A percentile compares a stretch with the other conserved stretches of the same genome.
These are phyloP conservation scores for Aspergillus fijiensis DNA, from an alignment of 2,329 filamentous ascomycete species.

Conservation along the genomic window DNA sequence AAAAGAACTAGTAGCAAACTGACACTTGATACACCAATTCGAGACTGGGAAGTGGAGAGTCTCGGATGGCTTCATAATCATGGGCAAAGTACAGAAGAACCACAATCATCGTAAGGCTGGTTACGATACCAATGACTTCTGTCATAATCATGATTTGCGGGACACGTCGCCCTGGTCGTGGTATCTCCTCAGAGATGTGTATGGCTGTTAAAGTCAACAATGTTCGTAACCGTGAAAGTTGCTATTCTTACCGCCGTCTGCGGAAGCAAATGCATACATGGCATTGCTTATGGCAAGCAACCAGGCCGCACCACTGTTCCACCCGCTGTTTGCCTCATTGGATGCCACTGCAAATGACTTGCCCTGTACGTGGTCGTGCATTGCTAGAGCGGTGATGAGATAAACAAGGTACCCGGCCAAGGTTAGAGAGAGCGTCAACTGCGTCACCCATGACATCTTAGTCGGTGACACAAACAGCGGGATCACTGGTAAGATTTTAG, in stretches of 20 bases:
- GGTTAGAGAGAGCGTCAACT: slow-evolving; percentile 3
- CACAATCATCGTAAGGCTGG: slow-evolving; percentile 1
- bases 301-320: slow-evolving; percentile 12
- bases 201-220: slow-evolving; percentile 7
- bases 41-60: slow-evolving; percentile 1
- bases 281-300: slow-evolving; percentile 16
- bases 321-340: slow-evolving; percentile 9
- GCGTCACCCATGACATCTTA: slow-evolving; percentile 1
- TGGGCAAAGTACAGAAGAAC: background rate
- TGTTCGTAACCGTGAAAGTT: background rate
- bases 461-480: slow-evolving; percentile 13
- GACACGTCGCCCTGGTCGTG: slow-evolving; percentile 1
- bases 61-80: background rate
- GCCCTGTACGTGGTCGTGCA: background rate
- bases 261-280: slow-evolving; percentile 21
- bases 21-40: slow-evolving; percentile 4
- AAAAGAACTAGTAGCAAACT: background rate
- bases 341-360: slow-evolving; percentile 5
- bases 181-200: slow-evolving; percentile 22
- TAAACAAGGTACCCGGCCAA: slow-evolving; percentile 6
- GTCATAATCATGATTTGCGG: slow-evolving; percentile 9
- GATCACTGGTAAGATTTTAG: slow-evolving; percentile 3
- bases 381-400: slow-evolving; percentile 1
- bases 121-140: background rate
- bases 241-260: slow-evolving; percentile 11